Conservation (phyloP, 345 rosid species). For the Isatis tinctoria region DNA sequence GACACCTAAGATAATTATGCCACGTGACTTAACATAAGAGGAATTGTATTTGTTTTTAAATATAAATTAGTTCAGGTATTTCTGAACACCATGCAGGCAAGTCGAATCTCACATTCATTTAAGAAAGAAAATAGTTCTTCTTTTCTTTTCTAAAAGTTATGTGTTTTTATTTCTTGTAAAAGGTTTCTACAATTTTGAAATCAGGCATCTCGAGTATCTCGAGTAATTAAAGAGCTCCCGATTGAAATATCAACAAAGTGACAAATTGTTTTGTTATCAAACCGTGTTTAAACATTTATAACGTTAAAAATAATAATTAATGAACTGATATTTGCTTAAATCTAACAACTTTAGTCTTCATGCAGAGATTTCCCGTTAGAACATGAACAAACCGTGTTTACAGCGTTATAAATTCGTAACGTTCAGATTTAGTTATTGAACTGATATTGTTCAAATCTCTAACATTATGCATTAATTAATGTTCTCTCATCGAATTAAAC, state of each 20-base stretch:
- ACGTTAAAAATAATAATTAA: slow-evolving; percentile 7
- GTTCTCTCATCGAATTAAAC: neutral
- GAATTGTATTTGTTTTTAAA: neutral
- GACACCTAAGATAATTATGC: slow-evolving; percentile 13
- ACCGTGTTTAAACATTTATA: neutral
- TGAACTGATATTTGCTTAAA: slow-evolving; percentile 7
- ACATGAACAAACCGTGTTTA: neutral
- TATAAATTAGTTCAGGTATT: neutral
- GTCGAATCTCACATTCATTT: slow-evolving; percentile 13
- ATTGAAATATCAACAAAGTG: slow-evolving; percentile 2
- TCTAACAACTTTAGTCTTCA: neutral
- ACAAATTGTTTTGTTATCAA: neutral
- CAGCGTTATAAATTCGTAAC: slow-evolving; percentile 2
- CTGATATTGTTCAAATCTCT: neutral
- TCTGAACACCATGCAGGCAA: slow-evolving; percentile 7
- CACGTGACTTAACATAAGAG: slow-evolving; percentile 1
- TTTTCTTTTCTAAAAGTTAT: neutral
- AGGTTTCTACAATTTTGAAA: neutral
- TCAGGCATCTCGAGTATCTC: neutral
- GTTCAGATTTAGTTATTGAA: slow-evolving; percentile 13
- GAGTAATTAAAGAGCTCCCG: neutral
- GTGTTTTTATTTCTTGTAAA: neutral
- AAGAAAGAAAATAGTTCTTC: no score
- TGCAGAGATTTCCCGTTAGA: neutral
- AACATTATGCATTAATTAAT: neutral